phyloP scores from a whole-genome alignment of 2,329 filamentous ascomycete genomes.

The Fusarium globosum region DNA sequence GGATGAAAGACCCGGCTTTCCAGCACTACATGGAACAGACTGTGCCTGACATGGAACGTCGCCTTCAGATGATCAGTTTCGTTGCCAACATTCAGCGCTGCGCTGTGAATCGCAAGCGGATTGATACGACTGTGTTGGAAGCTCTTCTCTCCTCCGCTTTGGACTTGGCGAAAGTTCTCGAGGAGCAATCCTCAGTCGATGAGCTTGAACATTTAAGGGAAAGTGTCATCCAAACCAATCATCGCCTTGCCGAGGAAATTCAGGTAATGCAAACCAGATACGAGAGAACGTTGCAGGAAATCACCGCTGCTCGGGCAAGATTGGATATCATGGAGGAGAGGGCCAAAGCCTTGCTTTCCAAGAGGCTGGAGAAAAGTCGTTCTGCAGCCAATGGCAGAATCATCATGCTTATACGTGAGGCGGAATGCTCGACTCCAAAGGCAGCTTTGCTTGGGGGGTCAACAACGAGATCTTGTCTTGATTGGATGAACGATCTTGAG shows the following conservation, averaged over 20 bases:
- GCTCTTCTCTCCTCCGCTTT: neutral
- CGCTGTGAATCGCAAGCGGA: neutral
- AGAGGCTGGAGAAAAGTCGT: fast-evolving
- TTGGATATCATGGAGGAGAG: neutral
- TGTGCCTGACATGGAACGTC: fast-evolving
- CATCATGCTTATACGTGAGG: neutral
- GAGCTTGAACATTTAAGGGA: neutral
- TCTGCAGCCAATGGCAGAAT: neutral
- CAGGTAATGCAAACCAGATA: fast-evolving
- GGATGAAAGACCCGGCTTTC: fast-evolving
- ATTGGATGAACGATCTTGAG: neutral
- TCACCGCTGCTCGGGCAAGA: neutral
- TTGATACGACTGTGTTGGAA: fast-evolving
- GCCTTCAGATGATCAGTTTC: fast-evolving
- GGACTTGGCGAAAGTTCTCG: neutral
- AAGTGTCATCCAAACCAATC: fast-evolving
- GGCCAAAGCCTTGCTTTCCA: fast-evolving
- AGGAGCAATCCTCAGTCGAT: fast-evolving
- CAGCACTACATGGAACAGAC: fast-evolving
- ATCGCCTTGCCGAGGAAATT: neutral
- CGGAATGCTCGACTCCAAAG: neutral
- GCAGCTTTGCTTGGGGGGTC: fast-evolving
- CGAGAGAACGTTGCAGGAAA: neutral
- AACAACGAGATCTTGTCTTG: neutral
- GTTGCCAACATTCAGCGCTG: neutral